phyloP scores from a whole-genome alignment of 352 stramenopile species.

The Phytophthora vignae region DNA sequence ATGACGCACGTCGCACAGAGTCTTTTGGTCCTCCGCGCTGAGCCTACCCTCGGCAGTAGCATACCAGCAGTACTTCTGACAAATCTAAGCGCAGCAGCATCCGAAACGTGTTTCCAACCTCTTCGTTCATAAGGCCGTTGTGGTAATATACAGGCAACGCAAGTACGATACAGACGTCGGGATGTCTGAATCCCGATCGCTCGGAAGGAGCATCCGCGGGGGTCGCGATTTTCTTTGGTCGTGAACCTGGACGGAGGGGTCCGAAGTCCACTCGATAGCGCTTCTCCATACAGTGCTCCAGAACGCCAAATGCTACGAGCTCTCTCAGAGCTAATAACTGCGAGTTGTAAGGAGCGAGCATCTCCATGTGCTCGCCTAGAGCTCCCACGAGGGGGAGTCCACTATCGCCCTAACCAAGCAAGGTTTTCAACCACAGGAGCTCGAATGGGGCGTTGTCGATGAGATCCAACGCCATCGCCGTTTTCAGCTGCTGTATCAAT shows the following conservation, averaged over 20 bases:
- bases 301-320: constrained; percentile 73
- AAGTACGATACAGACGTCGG: constrained; percentile 79
- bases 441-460: constrained; percentile 67
- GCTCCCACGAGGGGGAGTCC: constrained; percentile 41
- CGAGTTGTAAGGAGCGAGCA: constrained; percentile 35
- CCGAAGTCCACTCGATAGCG: constrained; percentile 87
- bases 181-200: constrained; percentile 90
- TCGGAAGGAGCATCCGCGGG: constrained; percentile 74
- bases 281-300: constrained; percentile 89
- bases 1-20: constrained; percentile 67
- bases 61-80: constrained; percentile 73
- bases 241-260: constrained; percentile 44
- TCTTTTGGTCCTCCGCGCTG: constrained; percentile 20
- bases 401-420: constrained; percentile 53
- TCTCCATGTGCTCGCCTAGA: constrained; percentile 14
- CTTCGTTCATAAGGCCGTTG: constrained; percentile 54
- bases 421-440: constrained; percentile 65
- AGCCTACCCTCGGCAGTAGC: constrained; percentile 30
- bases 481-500: constrained; percentile 35
- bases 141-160: constrained; percentile 91
- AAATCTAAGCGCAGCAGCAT: constrained; percentile 68
- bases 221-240: constrained; percentile 79
- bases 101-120: constrained; percentile 64
- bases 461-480: constrained; percentile 64
- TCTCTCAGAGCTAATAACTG: constrained; percentile 75